phyloP scores from a whole-genome alignment of 2,329 filamentous ascomycete species.

The Cladophialophora carrionii region DNA sequence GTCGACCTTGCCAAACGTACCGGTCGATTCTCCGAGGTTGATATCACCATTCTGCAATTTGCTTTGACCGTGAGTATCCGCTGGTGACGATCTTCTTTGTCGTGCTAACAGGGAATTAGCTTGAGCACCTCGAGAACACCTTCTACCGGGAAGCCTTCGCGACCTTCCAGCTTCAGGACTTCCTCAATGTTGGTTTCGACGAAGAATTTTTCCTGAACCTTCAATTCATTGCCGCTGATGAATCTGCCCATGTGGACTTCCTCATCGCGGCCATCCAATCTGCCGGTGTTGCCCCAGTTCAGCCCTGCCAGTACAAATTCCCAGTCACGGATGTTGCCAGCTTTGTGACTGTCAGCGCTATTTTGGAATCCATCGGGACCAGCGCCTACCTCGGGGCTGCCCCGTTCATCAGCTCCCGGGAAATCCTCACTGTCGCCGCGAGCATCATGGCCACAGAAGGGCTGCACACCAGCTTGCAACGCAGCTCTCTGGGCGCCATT shows the following conservation, averaged over 20 bases:
- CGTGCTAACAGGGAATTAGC: constrained; percentile 33
- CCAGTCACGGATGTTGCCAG: constrained; percentile 53
- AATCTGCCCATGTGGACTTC: constrained; percentile 64
- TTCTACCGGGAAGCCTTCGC: constrained; percentile 74
- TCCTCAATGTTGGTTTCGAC: constrained; percentile 64
- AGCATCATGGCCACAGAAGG: constrained; percentile 70
- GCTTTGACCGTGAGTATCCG: constrained; percentile 25
- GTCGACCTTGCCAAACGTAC: constrained; percentile 25
- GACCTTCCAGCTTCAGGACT: constrained; percentile 67
- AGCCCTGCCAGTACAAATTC: constrained; percentile 74
- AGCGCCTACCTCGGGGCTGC: constrained; percentile 67
- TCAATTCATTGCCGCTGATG: constrained; percentile 64
- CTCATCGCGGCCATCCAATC: constrained; percentile 64
- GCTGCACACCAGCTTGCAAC: constrained; percentile 73
- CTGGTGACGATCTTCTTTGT: background rate
- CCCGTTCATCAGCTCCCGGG: constrained; percentile 62
- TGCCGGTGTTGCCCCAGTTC: constrained; percentile 66
- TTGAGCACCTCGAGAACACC: constrained; percentile 73
- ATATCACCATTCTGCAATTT: constrained; percentile 63
- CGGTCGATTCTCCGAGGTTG: constrained; percentile 48
- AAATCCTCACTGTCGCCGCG: constrained; percentile 67
- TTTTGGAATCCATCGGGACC: constrained; percentile 63
- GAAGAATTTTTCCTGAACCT: constrained; percentile 62
- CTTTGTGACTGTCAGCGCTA: constrained; percentile 70
- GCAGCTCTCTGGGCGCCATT: constrained; percentile 59